Percentiles rank a stretch among this genome's conserved stretches.
Conservation (phyloP, 2,329 filamentous ascomycete species). For the Akanthomyces lecanii region DNA sequence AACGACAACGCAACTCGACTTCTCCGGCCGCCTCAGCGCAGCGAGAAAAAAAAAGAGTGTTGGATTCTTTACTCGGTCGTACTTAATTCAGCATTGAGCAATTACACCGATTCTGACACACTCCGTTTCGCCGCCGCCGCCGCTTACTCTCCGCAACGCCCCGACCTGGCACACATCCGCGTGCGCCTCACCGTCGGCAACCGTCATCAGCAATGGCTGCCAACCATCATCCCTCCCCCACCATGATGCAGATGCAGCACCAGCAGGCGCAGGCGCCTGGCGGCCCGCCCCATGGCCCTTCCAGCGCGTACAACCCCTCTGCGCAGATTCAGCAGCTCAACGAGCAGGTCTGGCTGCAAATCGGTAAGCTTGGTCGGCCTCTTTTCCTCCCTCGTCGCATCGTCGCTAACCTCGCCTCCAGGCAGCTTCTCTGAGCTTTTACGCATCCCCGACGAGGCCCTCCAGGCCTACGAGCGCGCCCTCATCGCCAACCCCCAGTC, state of each 20-base stretch:
- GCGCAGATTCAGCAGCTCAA: constrained; percentile 76
- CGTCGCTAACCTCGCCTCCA: constrained; percentile 38
- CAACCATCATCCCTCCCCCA: constrained; percentile 76
- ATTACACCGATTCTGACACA: background rate
- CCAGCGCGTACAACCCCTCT: constrained; percentile 58
- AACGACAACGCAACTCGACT: constrained; percentile 3
- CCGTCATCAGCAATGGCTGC: constrained; percentile 49
- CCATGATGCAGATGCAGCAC: constrained; percentile 65
- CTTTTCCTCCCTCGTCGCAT: constrained; percentile 23
- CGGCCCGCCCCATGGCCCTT: constrained; percentile 49
- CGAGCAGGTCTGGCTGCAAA: constrained; percentile 85
- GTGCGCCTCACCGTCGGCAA: constrained; percentile 18
- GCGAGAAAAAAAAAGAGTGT: background rate
- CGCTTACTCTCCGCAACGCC: constrained; percentile 6
- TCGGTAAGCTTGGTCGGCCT: constrained; percentile 56
- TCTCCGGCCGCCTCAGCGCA: background rate
- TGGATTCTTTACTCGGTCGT: background rate
- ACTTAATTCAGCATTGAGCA: constrained; percentile 4
- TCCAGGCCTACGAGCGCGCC: constrained; percentile 85
- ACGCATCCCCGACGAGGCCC: constrained; percentile 83
- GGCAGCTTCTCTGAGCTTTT: constrained; percentile 83
- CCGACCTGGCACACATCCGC: constrained; percentile 18
- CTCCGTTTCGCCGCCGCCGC: background rate
- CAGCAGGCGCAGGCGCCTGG: constrained; percentile 56
- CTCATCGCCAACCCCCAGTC: constrained; percentile 85